Evolutionary conservation across 148 eudicot species (phyloP).

Genomic region (Camellia sinensis): DNA sequence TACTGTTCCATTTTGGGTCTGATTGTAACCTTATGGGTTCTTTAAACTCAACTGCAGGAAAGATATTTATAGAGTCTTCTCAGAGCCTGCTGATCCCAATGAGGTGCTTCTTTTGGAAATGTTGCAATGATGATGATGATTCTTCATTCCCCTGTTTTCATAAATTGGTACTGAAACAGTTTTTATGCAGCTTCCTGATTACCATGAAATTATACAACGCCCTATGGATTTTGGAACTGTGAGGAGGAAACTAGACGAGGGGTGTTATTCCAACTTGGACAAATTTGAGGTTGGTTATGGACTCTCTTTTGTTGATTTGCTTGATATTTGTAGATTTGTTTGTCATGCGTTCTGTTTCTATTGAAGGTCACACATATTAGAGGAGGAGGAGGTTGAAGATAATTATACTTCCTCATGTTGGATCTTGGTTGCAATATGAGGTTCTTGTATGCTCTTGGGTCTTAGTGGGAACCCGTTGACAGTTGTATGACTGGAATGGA

Average conservation of each 20-base stretch:
- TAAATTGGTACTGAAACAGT: constrained; percentile 7
- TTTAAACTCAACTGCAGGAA: constrained; percentile 49
- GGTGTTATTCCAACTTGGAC: constrained; percentile 53
- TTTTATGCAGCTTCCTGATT: constrained; percentile 76
- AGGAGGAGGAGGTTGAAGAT: background rate
- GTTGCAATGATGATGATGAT: constrained; percentile 3
- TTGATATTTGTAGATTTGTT: background rate
- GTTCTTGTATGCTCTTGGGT: background rate
- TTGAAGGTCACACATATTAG: background rate
- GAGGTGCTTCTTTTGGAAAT: constrained; percentile 50
- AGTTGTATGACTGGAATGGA: background rate
- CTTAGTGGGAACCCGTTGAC: background rate
- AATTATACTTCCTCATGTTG: background rate
- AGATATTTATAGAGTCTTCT: constrained; percentile 82
- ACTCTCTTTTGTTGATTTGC: background rate
- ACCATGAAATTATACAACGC: constrained; percentile 62
- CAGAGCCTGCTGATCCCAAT: constrained; percentile 83
- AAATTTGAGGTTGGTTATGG: constrained; percentile 72
- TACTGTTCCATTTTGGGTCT: constrained; percentile 18
- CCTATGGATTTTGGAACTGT: constrained; percentile 93
- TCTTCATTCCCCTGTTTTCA: background rate
- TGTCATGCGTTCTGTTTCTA: background rate
- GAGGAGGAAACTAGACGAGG: constrained; percentile 56
- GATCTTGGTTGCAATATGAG: background rate
- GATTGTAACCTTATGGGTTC: constrained; percentile 13